phyloP scores from a whole-genome alignment of 2,329 filamentous ascomycete species.

The Aspergillus quadricinctus region DNA sequence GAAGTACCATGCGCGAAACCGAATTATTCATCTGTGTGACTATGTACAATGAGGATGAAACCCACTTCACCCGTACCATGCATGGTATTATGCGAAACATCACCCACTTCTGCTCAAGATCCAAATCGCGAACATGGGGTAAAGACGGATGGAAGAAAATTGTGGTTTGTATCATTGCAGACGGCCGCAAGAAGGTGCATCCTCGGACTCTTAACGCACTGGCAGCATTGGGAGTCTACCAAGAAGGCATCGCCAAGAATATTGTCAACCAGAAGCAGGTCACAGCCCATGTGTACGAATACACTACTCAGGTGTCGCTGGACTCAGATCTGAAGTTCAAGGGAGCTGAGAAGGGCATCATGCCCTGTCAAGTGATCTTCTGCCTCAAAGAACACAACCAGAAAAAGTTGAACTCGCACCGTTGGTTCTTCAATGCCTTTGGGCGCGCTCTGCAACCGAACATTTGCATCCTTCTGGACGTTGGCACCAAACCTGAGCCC shows the following conservation, averaged over 20 bases:
- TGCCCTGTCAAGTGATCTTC: conserved; percentile 97
- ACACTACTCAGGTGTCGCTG: conserved; percentile 95
- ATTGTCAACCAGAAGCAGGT: conserved; percentile 94
- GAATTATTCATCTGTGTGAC: conserved; percentile 96
- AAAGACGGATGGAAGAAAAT: conserved; percentile 99
- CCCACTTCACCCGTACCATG: conserved; percentile 96
- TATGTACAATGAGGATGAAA: conserved; percentile 99
- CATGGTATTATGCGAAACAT: conserved; percentile 99
- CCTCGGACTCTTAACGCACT: conserved; percentile 88
- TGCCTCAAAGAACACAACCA: conserved; percentile 97
- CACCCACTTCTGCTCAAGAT: conserved; percentile 88
- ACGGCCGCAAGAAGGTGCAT: conserved; percentile 90
- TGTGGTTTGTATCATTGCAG: conserved; percentile 92
- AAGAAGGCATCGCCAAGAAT: conserved; percentile 98
- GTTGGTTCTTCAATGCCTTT: conserved; percentile 99
- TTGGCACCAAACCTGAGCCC: conserved; percentile 83
- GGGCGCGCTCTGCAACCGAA: conserved; percentile 90
- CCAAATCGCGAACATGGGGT: conserved; percentile 92
- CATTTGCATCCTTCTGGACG: conserved; percentile 93
- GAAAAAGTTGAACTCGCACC: conserved; percentile 96
- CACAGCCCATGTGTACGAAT: conserved; percentile 96
- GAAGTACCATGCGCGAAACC: conserved; percentile 77
- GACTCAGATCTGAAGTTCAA: conserved; percentile 98
- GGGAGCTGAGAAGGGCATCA: conserved; percentile 96
- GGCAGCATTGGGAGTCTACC: conserved; percentile 95